phyloP scores from a whole-genome alignment of 768 basidiomycete genomes.

The Hypholoma fasciculare region DNA sequence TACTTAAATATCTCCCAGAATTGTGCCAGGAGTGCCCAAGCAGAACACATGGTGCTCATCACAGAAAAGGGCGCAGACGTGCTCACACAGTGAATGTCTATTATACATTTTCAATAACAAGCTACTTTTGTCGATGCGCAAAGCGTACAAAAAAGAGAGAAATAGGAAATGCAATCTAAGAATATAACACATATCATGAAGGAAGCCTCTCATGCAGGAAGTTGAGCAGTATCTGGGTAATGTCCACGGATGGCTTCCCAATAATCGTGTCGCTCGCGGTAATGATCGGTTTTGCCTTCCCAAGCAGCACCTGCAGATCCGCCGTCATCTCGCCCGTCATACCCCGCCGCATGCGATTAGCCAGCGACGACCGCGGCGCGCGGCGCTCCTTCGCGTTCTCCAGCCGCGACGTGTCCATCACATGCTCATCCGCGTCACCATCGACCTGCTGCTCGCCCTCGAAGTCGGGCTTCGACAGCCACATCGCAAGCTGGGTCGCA shows the following conservation, averaged over 20 bases:
- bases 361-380: slow-evolving; percentile 50
- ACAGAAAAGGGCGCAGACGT: slow-evolving; percentile 79
- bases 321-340: slow-evolving; percentile 81
- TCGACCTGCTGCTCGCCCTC: slow-evolving; percentile 41
- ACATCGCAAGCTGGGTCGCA: slow-evolving; percentile 77
- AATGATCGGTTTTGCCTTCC: slow-evolving; percentile 63
- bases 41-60: slow-evolving; percentile 87
- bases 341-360: slow-evolving; percentile 67
- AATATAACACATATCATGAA: slow-evolving; percentile 1
- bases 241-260: slow-evolving; percentile 48
- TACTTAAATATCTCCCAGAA: slow-evolving; percentile 42
- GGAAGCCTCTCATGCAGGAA: slow-evolving; percentile 67
- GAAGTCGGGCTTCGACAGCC: slow-evolving; percentile 73
- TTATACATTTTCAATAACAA: slow-evolving; percentile 9
- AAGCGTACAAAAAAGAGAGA: slow-evolving; percentile 11
- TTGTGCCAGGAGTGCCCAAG: slow-evolving; percentile 81
- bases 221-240: slow-evolving; percentile 58
- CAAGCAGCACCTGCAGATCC: slow-evolving; percentile 67
- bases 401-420: slow-evolving; percentile 30
- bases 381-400: slow-evolving; percentile 30
- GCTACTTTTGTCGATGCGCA: slow-evolving; percentile 16
- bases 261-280: slow-evolving; percentile 54
- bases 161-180: slow-evolving; percentile 1
- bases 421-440: slow-evolving; percentile 45
- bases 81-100: slow-evolving; percentile 47